phyloP scores from a whole-genome alignment of 176 grass and related monocot species.

The Rhynchospora tenuis region DNA sequence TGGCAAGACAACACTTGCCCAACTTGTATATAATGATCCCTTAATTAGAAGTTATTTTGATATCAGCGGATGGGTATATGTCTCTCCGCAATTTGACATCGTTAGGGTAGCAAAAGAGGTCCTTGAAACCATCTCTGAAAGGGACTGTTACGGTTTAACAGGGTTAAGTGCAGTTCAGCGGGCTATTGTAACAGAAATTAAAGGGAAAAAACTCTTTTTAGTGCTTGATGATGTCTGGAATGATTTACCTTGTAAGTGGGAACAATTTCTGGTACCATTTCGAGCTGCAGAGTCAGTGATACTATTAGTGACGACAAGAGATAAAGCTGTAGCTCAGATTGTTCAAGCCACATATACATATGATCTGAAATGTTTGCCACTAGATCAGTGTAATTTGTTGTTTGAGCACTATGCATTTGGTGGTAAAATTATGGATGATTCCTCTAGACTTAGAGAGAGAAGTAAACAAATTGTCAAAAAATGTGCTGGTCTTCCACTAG shows the following conservation, averaged over 20 bases:
- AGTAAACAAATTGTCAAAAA: slow-evolving; percentile 31
- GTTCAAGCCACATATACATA: not conserved
- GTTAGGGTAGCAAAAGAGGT: slow-evolving; percentile 6
- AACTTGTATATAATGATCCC: slow-evolving; percentile 31
- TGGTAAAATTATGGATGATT: not conserved
- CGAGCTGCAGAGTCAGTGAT: not conserved
- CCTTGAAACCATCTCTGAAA: not conserved
- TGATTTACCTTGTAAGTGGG: slow-evolving; percentile 9
- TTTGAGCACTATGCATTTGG: slow-evolving; percentile 36
- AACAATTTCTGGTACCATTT: slow-evolving; percentile 7
- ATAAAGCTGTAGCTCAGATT: slow-evolving; percentile 8
- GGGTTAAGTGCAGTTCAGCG: slow-evolving; percentile 20
- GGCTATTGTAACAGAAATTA: not conserved
- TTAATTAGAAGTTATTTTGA: slow-evolving; percentile 15
- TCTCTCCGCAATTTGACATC: slow-evolving; percentile 29
- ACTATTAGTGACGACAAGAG: slow-evolving; percentile 36
- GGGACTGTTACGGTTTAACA: not conserved
- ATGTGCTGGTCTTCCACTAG: slow-evolving; percentile 39
- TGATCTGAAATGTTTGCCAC: not conserved
- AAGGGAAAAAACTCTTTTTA: slow-evolving; percentile 17
- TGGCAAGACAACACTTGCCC: slow-evolving; percentile 44
- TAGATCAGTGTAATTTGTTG: slow-evolving; percentile 21
- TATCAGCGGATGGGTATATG: slow-evolving; percentile 32
- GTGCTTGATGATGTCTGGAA: slow-evolving; percentile 45
- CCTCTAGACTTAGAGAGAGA: slow-evolving; percentile 12